Conservation (phyloP, 805 yeast species). For the Suhomyces tanzawaensis region DNA sequence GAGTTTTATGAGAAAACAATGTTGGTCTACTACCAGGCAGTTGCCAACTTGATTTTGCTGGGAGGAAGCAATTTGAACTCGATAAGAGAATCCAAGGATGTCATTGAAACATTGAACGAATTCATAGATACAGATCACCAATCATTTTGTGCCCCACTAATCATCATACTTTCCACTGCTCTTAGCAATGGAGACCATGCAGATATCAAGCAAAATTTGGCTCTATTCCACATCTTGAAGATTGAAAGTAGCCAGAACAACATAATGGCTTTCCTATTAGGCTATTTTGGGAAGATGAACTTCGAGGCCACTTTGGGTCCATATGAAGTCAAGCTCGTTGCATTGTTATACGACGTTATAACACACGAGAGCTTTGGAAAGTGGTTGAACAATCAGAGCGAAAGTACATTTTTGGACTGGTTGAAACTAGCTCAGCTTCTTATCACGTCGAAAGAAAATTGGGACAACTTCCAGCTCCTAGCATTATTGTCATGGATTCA, state of each 20-base stretch:
- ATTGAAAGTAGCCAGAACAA: neutral
- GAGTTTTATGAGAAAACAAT: slow-evolving; percentile 15
- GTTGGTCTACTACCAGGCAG: slow-evolving; percentile 19
- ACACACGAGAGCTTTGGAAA: slow-evolving; percentile 14
- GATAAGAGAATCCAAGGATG: neutral
- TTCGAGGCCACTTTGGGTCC: slow-evolving; percentile 3
- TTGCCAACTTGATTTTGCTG: slow-evolving; percentile 19
- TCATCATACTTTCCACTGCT: neutral
- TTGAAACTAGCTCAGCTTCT: slow-evolving; percentile 33
- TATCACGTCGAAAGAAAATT: slow-evolving; percentile 36
- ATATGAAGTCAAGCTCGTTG: slow-evolving; percentile 1
- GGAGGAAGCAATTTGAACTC: neutral
- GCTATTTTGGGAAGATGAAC: slow-evolving; percentile 5
- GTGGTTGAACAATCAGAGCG: slow-evolving; percentile 6
- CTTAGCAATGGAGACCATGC: neutral
- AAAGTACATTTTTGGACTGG: slow-evolving; percentile 8
- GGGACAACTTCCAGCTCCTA: slow-evolving; percentile 38
- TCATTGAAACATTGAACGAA: neutral
- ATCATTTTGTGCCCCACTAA: neutral
- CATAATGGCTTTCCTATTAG: slow-evolving; percentile 6
- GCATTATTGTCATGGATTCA: slow-evolving; percentile 43
- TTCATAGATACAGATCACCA: no score
- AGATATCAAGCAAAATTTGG: slow-evolving; percentile 5
- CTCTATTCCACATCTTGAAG: slow-evolving; percentile 6
- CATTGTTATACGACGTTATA: slow-evolving; percentile 6